Conservation (phyloP, 108 stramenopile genomes). For the Stephanodiscus minutulus region DNA sequence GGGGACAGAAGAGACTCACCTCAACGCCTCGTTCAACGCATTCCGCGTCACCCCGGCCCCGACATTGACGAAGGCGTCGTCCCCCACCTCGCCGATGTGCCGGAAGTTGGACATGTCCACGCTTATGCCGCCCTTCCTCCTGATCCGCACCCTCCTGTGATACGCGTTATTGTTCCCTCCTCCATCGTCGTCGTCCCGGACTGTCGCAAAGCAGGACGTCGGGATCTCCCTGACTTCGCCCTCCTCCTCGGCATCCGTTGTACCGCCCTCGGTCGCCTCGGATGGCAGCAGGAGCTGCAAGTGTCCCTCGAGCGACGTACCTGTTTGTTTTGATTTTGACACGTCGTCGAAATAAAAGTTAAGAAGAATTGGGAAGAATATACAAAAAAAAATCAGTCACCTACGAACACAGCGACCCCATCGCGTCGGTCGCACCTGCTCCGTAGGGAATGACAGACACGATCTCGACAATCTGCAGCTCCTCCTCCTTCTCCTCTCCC, state of each 20-base stretch:
- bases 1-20: conserved; percentile 31
- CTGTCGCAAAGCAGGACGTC: conserved; percentile 24
- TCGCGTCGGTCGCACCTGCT: conserved; percentile 36
- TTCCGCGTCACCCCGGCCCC: conserved; percentile 76
- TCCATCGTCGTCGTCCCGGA: conserved; percentile 4
- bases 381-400: not conserved
- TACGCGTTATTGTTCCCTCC: not conserved
- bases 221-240: conserved; percentile 30
- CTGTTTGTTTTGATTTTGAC: conserved; percentile 5
- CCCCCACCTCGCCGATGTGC: conserved; percentile 34
- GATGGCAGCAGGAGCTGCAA: conserved; percentile 24
- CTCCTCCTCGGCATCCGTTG: not conserved
- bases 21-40: conserved; percentile 73
- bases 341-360: no score
- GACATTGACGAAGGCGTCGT: conserved; percentile 68
- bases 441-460: conserved; percentile 94
- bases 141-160: conserved; percentile 47
- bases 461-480: conserved; percentile 31
- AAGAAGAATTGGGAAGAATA: no score
- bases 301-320: conserved; percentile 95
- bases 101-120: conserved; percentile 69
- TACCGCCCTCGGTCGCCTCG: conserved; percentile 43
- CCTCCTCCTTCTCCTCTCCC: not conserved
- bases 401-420: not conserved
- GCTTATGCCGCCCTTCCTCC: conserved; percentile 61